These are phyloP conservation scores for Myxozyma geophila DNA, from an alignment of 805 yeast species.

Conservation along the genomic window DNA sequence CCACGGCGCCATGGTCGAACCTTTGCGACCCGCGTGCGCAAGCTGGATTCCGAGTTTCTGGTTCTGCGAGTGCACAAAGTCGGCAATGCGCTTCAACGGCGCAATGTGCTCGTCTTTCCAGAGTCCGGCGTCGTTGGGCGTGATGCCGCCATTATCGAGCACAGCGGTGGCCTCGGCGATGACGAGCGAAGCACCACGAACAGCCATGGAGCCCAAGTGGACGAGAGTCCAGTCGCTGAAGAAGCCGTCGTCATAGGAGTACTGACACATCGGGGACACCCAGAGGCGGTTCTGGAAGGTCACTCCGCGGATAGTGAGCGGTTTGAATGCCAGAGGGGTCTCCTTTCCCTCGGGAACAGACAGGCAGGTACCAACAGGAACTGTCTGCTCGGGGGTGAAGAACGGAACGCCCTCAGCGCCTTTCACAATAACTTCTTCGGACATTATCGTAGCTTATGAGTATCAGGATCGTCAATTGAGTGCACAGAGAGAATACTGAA, in stretches of 20 bases:
- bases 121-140: slow-evolving; percentile 55
- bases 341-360: slow-evolving; percentile 35
- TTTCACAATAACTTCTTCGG: slow-evolving; percentile 1
- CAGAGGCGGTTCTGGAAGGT: slow-evolving; percentile 57
- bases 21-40: slow-evolving; percentile 61
- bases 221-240: slow-evolving; percentile 55
- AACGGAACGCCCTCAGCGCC: slow-evolving; percentile 29
- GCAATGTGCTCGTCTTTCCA: slow-evolving; percentile 57
- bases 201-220: slow-evolving; percentile 55
- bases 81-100: slow-evolving; percentile 49
- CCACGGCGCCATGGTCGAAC: slow-evolving; percentile 46
- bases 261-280: slow-evolving; percentile 49
- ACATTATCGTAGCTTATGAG: not conserved
- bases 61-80: slow-evolving; percentile 50
- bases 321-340: slow-evolving; percentile 51
- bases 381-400: slow-evolving; percentile 46
- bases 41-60: slow-evolving; percentile 58
- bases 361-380: slow-evolving; percentile 47
- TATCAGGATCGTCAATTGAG: too few species aligned
- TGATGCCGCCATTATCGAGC: slow-evolving; percentile 49
- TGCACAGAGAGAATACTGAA: too few species aligned
- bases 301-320: slow-evolving; percentile 51
- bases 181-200: slow-evolving; percentile 56
- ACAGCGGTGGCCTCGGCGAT: slow-evolving; percentile 55
- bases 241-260: slow-evolving; percentile 51